These are phyloP conservation scores for Leccinum subgranulosum DNA, from an alignment of 768 basidiomycete species.

Conservation along the genomic window DNA sequence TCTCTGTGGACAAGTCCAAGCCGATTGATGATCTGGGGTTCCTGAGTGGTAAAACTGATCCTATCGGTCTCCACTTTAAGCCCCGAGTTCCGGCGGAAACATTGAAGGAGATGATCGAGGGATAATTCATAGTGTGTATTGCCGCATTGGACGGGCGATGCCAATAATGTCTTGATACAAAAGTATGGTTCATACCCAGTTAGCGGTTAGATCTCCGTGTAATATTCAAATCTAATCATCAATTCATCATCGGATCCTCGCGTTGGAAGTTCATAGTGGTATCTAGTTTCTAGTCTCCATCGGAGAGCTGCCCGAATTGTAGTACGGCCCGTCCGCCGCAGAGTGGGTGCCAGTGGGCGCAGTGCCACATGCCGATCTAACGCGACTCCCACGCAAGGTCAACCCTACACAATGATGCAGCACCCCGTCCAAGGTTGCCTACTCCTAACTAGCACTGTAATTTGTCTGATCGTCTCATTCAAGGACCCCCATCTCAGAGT, in stretches of 20 bases:
- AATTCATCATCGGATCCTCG: neutral
- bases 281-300: neutral
- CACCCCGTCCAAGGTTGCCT: conserved; percentile 3
- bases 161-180: neutral
- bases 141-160: neutral
- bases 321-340: neutral
- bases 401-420: neutral
- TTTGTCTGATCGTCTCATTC: neutral
- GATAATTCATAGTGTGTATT: neutral
- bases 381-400: neutral
- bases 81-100: conserved; percentile 31
- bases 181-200: too few species aligned
- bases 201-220: too few species aligned
- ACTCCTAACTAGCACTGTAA: neutral
- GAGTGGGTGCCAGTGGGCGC: neutral
- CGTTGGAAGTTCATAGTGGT: neutral
- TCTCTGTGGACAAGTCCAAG: conserved; percentile 42
- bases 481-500: conserved; percentile 8
- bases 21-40: conserved; percentile 59
- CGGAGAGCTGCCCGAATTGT: neutral
- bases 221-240: too few species aligned
- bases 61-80: conserved; percentile 52
- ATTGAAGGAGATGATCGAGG: conserved; percentile 4
- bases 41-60: conserved; percentile 35
- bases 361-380: neutral